Percentiles rank a stretch among this genome's conserved stretches.
Conservation (phyloP, 306 rosid species). For the Citrullus colocynthis region DNA sequence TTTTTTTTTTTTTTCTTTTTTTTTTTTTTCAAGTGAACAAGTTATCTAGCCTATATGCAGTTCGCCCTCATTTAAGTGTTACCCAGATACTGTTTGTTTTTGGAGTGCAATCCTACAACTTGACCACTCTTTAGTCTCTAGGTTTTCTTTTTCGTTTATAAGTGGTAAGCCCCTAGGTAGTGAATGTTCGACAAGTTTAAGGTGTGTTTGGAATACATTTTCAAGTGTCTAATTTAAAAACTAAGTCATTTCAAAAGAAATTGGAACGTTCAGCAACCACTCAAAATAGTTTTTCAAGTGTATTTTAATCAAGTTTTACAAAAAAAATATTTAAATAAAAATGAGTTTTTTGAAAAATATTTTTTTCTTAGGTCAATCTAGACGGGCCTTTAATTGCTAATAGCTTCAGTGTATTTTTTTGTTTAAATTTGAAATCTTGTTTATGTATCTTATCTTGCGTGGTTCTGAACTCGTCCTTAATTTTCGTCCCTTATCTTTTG, state of each 20-base stretch:
- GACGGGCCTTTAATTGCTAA: not conserved
- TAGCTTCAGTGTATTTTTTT: not conserved
- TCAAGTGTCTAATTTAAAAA: too few species aligned
- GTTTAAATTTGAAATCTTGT: not conserved
- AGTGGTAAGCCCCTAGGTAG: not conserved
- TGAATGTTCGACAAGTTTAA: not conserved
- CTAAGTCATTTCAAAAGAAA: too few species aligned
- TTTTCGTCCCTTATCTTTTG: not conserved
- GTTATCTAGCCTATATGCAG: not conserved
- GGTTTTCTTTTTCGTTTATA: not conserved
- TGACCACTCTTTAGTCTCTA: not conserved
- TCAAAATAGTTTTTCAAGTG: too few species aligned
- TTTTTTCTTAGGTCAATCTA: too few species aligned
- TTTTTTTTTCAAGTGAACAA: not conserved
- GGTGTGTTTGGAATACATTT: too few species aligned
- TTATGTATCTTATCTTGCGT: not conserved
- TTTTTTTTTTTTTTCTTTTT: not conserved
- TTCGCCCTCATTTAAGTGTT: not conserved
- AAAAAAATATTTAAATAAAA: too few species aligned
- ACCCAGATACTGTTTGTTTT: not conserved
- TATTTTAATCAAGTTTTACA: too few species aligned
- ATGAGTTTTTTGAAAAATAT: too few species aligned
- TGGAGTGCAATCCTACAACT: not conserved
- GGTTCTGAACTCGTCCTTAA: not conserved
- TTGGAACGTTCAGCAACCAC: too few species aligned